phyloP scores from a whole-genome alignment of 768 basidiomycete species.

The Clitopilus passeckerianus region DNA sequence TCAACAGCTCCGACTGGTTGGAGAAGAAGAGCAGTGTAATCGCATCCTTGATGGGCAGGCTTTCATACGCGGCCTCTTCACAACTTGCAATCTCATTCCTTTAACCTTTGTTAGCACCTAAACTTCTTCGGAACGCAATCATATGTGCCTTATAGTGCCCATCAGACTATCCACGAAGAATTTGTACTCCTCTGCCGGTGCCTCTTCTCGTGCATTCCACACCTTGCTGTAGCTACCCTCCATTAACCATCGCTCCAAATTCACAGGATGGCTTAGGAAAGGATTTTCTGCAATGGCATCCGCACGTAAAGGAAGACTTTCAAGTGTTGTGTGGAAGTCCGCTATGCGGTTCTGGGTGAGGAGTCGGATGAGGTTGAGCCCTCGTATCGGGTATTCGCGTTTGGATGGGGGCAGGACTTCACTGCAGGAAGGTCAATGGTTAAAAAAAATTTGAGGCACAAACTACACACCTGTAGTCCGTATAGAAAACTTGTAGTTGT shows the following conservation, averaged over 20 bases:
- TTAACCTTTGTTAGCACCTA: not conserved
- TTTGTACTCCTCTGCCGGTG: constrained; percentile 91
- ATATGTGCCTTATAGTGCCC: constrained; percentile 81
- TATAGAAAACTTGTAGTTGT: constrained; percentile 87
- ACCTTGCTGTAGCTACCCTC: constrained; percentile 98
- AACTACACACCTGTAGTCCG: constrained; percentile 61
- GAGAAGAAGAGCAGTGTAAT: constrained; percentile 90
- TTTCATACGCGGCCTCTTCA: constrained; percentile 91
- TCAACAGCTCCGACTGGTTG: constrained; percentile 69
- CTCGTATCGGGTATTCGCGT: constrained; percentile 84
- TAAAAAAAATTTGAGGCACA: not conserved
- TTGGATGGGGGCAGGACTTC: constrained; percentile 75
- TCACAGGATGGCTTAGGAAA: constrained; percentile 80
- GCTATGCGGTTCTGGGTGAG: constrained; percentile 96
- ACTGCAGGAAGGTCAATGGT: constrained; percentile 27
- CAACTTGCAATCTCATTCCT: constrained; percentile 98
- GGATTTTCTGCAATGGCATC: constrained; percentile 65
- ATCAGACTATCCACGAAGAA: constrained; percentile 92
- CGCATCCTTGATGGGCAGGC: constrained; percentile 86
- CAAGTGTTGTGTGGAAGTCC: constrained; percentile 95
- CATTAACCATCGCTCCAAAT: constrained; percentile 97
- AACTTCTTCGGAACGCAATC: not conserved
- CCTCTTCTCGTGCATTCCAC: constrained; percentile 91
- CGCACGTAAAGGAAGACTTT: constrained; percentile 73
- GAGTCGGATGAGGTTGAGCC: constrained; percentile 91